Evolutionary conservation across 2,329 filamentous ascomycete species (phyloP).

Genomic region (Podosphaera xanthii): DNA sequence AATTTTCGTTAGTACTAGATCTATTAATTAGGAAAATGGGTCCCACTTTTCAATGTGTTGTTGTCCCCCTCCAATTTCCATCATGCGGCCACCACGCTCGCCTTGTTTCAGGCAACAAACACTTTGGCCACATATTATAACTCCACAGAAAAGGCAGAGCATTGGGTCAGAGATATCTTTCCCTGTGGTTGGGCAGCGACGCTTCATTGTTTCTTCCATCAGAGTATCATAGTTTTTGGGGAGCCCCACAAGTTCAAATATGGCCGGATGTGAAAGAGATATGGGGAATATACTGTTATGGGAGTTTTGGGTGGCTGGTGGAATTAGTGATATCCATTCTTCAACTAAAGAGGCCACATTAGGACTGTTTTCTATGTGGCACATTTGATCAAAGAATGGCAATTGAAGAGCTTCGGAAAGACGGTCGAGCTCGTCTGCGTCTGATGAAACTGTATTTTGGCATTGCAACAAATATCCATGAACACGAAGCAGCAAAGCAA

Average conservation of each 20-base stretch:
- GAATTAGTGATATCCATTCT: conserved; percentile 41
- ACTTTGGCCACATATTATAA: conserved; percentile 89
- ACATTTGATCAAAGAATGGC: conserved; percentile 59
- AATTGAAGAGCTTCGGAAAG: conserved; percentile 54
- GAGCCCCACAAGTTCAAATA: conserved; percentile 81
- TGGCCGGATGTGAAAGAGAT: conserved; percentile 55
- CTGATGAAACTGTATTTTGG: conserved; percentile 36
- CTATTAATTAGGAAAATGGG: not conserved
- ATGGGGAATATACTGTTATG: conserved; percentile 2
- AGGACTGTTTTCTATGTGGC: conserved; percentile 18
- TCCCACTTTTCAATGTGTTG: conserved; percentile 72
- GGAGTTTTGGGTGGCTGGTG: not conserved
- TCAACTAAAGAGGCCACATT: conserved; percentile 23
- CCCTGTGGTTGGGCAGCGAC: conserved; percentile 68
- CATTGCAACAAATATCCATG: conserved; percentile 72
- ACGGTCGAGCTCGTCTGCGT: conserved; percentile 59
- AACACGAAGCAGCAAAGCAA: conserved; percentile 61
- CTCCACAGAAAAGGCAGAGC: conserved; percentile 83
- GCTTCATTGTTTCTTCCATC: conserved; percentile 72
- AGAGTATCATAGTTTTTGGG: conserved; percentile 81
- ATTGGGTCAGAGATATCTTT: conserved; percentile 81
- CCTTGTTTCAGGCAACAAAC: conserved; percentile 59
- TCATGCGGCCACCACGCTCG: conserved; percentile 11
- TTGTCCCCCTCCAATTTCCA: conserved; percentile 56
- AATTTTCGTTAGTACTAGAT: conserved; percentile 8